Evolutionary conservation across 1,139 yeast genomes (phyloP), one percentile per base, ranked within the genome.

Genomic region (Scheffersomyces quercinus): DNA sequence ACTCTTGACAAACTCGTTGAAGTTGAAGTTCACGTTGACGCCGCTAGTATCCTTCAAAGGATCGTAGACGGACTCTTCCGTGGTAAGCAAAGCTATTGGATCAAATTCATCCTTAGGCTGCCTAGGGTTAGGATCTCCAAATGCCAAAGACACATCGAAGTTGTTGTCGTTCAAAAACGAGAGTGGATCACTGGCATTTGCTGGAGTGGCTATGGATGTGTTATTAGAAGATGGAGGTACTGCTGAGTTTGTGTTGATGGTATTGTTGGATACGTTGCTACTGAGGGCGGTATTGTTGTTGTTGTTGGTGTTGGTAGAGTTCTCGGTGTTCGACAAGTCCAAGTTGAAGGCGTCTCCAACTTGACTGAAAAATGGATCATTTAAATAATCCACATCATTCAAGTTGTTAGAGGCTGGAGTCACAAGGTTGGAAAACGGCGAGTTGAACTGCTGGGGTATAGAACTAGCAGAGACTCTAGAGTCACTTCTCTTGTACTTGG

Each of bases 21-120:
- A 65, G 51, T 67, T 67, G 50, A 73, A 70, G 34, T 58, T 56
- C 34, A 47, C 68, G 59, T 56, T 55, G 9, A 60, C 55, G 8
- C 35, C 35, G 11, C 35, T 31, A 34, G 43, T 48, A 29, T 56
- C 64, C 33, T 51, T 55, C 41, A 82, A 69, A 36, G 88, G 86
- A 59, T 85, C 93, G 56, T 83, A 82, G 42, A 78, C 65, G n/a
- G 86, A 80, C 54, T 82, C 87, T 59, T 85, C 93, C 2, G 83
- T 79, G 5, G 75, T 73, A 46, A 78, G 62, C 32, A 65, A 56
- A 24, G 70, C 65, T 31, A 77, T 55, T 10, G 75, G 70, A 41
- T 69, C 73, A 6, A 47, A 46, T 35, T 56, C 58, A 33, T 55
- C 52, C 33, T 48, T 51, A 38, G 49, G 52, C 6, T 31, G 36